Conservation (phyloP, 306 rosid genomes). For the Sicyos edulis region DNA sequence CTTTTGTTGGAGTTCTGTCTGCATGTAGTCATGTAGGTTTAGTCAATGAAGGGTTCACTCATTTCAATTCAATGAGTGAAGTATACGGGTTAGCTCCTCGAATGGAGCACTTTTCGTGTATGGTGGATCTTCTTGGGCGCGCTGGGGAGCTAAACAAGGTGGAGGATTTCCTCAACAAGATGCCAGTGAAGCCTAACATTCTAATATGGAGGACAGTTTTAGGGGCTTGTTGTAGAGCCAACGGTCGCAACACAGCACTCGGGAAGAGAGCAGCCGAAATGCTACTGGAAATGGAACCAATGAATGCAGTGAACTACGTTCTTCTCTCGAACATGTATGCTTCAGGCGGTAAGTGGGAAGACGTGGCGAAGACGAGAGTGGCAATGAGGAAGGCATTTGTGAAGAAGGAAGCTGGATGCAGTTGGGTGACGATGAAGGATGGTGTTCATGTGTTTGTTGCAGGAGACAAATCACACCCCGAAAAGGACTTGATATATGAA, state of each 20-base stretch:
- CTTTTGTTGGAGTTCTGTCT: conserved; percentile 82
- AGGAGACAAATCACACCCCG: conserved; percentile 78
- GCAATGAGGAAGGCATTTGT: conserved; percentile 76
- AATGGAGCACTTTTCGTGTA: conserved; percentile 83
- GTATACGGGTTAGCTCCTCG: conserved; percentile 56
- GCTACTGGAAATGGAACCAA: conserved; percentile 77
- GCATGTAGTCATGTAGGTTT: conserved; percentile 95
- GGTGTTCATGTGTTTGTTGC: conserved; percentile 89
- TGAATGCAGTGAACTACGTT: conserved; percentile 72
- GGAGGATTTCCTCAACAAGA: conserved; percentile 54
- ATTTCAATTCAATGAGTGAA: conserved; percentile 59
- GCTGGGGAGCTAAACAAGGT: conserved; percentile 64
- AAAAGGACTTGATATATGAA: conserved; percentile 56
- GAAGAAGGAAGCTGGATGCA: conserved; percentile 87
- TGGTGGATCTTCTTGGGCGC: conserved; percentile 87
- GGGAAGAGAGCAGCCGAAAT: conserved; percentile 67
- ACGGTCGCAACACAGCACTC: conserved; percentile 60
- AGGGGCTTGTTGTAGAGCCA: conserved; percentile 66
- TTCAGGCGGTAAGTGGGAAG: conserved; percentile 71
- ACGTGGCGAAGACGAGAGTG: conserved; percentile 59
- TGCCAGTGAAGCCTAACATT: conserved; percentile 71
- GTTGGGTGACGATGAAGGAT: conserved; percentile 95
- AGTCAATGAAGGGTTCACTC: conserved; percentile 63
- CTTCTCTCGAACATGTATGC: conserved; percentile 94
- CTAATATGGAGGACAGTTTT: conserved; percentile 90